Base-by-base conservation (phyloP, 352 stramenopile genomes). In the Pythium vanterpoolii region DNA sequence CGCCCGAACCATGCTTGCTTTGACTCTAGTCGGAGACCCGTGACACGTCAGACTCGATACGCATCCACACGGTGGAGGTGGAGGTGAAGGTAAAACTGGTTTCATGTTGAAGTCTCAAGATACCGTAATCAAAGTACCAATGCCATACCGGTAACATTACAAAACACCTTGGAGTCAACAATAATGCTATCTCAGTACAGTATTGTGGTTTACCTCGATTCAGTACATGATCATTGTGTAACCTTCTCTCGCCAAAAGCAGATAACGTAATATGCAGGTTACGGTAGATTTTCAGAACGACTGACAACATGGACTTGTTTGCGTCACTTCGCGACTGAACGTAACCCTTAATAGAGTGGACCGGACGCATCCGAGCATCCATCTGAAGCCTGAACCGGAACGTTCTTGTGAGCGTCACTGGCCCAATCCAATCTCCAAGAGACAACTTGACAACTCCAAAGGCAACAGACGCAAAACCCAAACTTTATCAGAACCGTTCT, bases 301-400 rank as follows among this genome's bases (percentile, higher is more conserved):
- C 27, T 40, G 5, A 49, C 26, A 10, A 30, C 21, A 1, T n/a
- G 10, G 11, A 26, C 21, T 18, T 49, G 50, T 51, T 67, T 67
- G 60, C 60, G 60, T 62, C 60, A 67, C 28, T 56, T 66, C 50
- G 58, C 13, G 51, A 54, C 28, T 50, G 45, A 67, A 57, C 60
- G 60, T 67, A 62, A 67, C 60, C 60, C 40, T 45, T 46, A 8
- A 13, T n/a, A 54, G 47, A 54, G 47, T 28, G 45, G 45, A n/a
- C 2, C 24, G 21, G 27, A 28, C 14, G 24, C 27, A 5, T 38
- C 14, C 28, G 27, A 31, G 18, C 16, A n/a, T 44, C 50, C 39
- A 48, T 57, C 36, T 30, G 19, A 8, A 33, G 34, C 19, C 44
- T 45, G 24, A 48, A 38, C 2, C 30, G 38, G 60, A 67, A 67